phyloP scores from a whole-genome alignment of 2,329 filamentous ascomycete genomes.

The Aspergillus clavatus region DNA sequence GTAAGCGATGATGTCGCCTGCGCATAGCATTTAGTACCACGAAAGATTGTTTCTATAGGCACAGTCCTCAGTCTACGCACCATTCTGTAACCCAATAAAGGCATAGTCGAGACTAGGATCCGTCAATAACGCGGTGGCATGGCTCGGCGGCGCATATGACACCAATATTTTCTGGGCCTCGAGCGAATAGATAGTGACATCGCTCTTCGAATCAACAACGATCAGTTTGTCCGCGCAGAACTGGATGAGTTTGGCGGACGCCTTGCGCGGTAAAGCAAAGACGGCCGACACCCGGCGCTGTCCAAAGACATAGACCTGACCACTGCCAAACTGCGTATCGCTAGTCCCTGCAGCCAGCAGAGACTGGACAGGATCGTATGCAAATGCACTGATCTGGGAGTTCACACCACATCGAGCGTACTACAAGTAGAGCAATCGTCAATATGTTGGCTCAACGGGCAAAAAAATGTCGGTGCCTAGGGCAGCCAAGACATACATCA shows the following conservation, averaged over 20 bases:
- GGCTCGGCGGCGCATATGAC: slow-evolving; percentile 70
- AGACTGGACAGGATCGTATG: slow-evolving; percentile 91
- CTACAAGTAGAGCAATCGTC: slow-evolving; percentile 27
- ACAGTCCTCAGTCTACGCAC: slow-evolving; percentile 25
- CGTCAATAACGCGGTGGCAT: slow-evolving; percentile 67
- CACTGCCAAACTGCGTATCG: slow-evolving; percentile 77
- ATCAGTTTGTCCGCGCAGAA: slow-evolving; percentile 85
- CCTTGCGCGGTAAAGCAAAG: slow-evolving; percentile 64
- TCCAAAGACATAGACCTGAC: slow-evolving; percentile 85
- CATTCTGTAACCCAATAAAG: slow-evolving; percentile 74
- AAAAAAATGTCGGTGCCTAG: slow-evolving; percentile 24
- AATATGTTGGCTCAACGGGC: slow-evolving; percentile 3
- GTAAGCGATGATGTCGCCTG: slow-evolving; percentile 80
- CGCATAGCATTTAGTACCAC: background rate
- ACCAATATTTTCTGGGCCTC: slow-evolving; percentile 62
- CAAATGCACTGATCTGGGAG: slow-evolving; percentile 69
- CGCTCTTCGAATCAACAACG: slow-evolving; percentile 78
- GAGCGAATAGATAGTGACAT: slow-evolving; percentile 78
- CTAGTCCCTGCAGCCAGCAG: slow-evolving; percentile 87
- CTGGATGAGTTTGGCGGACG: slow-evolving; percentile 70
- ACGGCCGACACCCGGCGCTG: slow-evolving; percentile 73
- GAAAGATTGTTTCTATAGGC: background rate
- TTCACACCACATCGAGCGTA: slow-evolving; percentile 76
- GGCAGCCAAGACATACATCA: slow-evolving; percentile 53
- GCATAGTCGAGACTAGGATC: slow-evolving; percentile 94